These are phyloP conservation scores for Clarireedia homoeocarpa DNA, from an alignment of 2,329 filamentous ascomycete genomes.

Conservation along the genomic window DNA sequence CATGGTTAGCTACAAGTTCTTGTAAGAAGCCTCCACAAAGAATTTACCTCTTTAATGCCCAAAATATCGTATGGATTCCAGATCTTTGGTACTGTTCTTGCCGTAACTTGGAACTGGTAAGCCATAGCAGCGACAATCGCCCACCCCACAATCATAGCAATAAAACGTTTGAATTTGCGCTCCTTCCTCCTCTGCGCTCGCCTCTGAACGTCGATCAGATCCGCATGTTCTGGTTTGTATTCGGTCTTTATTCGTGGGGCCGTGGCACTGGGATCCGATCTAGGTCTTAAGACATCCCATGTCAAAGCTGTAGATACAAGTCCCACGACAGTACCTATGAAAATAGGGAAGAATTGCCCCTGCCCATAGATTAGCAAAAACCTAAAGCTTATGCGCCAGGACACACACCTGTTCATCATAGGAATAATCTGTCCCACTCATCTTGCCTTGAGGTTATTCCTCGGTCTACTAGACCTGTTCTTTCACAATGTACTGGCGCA, in stretches of 20 bases:
- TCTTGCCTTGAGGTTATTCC: slow-evolving; percentile 25
- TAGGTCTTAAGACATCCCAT: slow-evolving; percentile 76
- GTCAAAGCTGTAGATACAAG: slow-evolving; percentile 87
- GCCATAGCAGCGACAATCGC: slow-evolving; percentile 80
- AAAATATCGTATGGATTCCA: slow-evolving; percentile 98
- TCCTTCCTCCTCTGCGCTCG: slow-evolving; percentile 84
- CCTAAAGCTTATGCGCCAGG: neutral
- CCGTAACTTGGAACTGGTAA: slow-evolving; percentile 79
- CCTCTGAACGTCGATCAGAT: slow-evolving; percentile 75
- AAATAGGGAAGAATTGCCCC: slow-evolving; percentile 98
- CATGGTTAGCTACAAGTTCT: slow-evolving; percentile 17
- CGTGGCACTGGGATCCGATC: slow-evolving; percentile 67
- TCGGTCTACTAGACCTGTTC: slow-evolving; percentile 19
- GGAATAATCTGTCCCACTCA: slow-evolving; percentile 68
- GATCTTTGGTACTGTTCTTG: slow-evolving; percentile 63
- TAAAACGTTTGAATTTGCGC: slow-evolving; percentile 75
- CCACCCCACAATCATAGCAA: slow-evolving; percentile 73
- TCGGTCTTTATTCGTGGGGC: slow-evolving; percentile 75
- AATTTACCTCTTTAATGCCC: slow-evolving; percentile 65
- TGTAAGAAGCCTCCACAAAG: neutral
- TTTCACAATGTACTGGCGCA: slow-evolving; percentile 16
- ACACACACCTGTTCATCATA: slow-evolving; percentile 80
- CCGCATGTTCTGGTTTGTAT: slow-evolving; percentile 74
- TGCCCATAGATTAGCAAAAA: slow-evolving; percentile 31
- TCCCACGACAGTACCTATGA: slow-evolving; percentile 83